Evolutionary conservation across 1,139 yeast genomes (phyloP).

Genomic region (Diutina neorugosa): DNA sequence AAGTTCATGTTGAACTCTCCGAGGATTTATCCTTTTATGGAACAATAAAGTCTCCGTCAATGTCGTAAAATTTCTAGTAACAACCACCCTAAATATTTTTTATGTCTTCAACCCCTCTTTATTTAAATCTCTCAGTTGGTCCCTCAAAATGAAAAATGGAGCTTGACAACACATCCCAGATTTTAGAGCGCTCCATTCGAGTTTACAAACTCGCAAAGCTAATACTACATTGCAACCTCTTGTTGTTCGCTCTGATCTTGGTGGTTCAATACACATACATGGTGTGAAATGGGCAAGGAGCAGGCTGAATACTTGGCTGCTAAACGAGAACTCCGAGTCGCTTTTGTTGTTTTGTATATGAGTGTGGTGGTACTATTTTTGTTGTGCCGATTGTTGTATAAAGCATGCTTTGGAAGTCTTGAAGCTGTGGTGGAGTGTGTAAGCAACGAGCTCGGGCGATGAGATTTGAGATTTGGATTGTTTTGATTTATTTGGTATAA

Average conservation of each 20-base stretch:
- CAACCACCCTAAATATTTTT: too few species aligned
- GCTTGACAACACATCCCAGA: background rate
- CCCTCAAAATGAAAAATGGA: background rate
- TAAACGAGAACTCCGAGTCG: background rate
- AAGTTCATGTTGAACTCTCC: too few species aligned
- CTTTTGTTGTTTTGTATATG: background rate
- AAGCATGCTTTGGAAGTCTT: background rate
- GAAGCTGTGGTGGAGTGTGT: background rate
- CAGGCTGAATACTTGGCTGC: background rate
- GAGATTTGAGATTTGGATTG: too few species aligned
- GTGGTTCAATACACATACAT: background rate
- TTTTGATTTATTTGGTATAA: too few species aligned
- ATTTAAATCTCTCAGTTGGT: background rate
- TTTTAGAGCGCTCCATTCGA: background rate
- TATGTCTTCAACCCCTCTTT: background rate
- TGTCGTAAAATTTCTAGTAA: too few species aligned
- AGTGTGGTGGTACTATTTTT: background rate
- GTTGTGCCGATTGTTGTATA: background rate
- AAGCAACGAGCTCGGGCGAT: too few species aligned
- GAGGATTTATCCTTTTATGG: too few species aligned
- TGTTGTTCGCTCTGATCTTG: background rate
- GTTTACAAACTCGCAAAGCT: background rate
- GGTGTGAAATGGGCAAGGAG: background rate
- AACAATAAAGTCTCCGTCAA: too few species aligned
- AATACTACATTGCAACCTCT: background rate